A percentile compares a stretch with the other conserved stretches of the same genome.
Conservation (phyloP, 805 yeast genomes). For the Nakazawaea wyomingensis region DNA sequence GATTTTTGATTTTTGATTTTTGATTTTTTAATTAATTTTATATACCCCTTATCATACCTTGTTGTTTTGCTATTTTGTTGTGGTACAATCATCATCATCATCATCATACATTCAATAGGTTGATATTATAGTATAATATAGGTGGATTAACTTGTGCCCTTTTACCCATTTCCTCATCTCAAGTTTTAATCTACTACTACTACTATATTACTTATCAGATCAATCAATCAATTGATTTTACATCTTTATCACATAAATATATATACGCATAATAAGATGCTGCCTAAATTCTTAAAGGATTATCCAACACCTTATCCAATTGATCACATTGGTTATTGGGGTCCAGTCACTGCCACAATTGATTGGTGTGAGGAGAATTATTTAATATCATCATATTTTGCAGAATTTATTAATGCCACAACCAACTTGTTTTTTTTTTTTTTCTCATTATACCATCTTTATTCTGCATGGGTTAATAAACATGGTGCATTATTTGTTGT, state of each 20-base stretch:
- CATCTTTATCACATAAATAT: background rate
- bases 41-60: no score
- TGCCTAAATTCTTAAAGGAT: background rate
- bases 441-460: constrained; percentile 30
- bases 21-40: no score
- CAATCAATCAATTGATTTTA: no score
- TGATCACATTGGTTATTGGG: constrained; percentile 59
- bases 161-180: no score
- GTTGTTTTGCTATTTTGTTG: no score
- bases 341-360: constrained; percentile 79
- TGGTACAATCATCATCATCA: no score
- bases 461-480: constrained; percentile 50
- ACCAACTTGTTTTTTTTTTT: constrained; percentile 58
- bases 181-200: no score
- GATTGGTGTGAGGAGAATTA: constrained; percentile 98
- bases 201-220: no score
- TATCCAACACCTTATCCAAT: background rate
- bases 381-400: constrained; percentile 78
- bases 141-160: no score
- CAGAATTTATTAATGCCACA: constrained; percentile 85
- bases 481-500: constrained; percentile 66
- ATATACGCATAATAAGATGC: background rate
- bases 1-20: no score
- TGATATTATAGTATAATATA: no score
- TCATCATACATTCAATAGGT: no score